Base-by-base conservation (phyloP, 805 yeast genomes). In the Helenozyma rhizophorensis region DNA sequence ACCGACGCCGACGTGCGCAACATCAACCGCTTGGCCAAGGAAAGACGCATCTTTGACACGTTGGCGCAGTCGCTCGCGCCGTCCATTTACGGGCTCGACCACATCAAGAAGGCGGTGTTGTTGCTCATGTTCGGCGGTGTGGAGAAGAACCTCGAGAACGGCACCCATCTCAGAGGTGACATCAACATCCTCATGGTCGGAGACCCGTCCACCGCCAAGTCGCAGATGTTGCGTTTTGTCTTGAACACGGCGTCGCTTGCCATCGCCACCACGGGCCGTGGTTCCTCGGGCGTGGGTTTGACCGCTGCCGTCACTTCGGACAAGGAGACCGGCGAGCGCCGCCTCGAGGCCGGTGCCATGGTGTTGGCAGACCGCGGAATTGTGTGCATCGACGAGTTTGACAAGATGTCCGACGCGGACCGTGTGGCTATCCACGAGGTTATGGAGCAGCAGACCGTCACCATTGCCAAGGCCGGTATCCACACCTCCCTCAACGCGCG, bases 281-380 rank as follows among this genome's bases (percentile, higher is more conserved):
- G 98, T 43, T 90, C 97, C n/a, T 89, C 97, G 1, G 98, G 98
- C 59, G 98, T 93, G 27, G 98, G 98, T 86, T 74, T 93, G 52
- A 93, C 98, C 0, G 98, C 98, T 13, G 98, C 98, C 1, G 98
- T 93, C 3, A 89, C 97, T 6, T 76, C 89, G 1, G 98, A 93
- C 60, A 83, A 81, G 51, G 98, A 93, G 60, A 93, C 98, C 0
- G 97, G 97, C 39, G 98, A 93, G 63, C 74, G 97, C 51, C 75
- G 95, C 48, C 68, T 93, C 45, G 98, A 93, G 63, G 98, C 97
- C 1, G 98, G 98, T 72, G 98, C 98, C 3, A 90, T 93, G 97
- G 98, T 93, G 23, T 69, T 93, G 42, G 98, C 97, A 9, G 98
- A 93, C 62, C 71, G 97, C 45, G 98, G 98, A 43, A 74, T 93